Evolutionary conservation across 2,329 filamentous ascomycete species (phyloP).

Genomic region (Penicillium fuscoglaucum): DNA sequence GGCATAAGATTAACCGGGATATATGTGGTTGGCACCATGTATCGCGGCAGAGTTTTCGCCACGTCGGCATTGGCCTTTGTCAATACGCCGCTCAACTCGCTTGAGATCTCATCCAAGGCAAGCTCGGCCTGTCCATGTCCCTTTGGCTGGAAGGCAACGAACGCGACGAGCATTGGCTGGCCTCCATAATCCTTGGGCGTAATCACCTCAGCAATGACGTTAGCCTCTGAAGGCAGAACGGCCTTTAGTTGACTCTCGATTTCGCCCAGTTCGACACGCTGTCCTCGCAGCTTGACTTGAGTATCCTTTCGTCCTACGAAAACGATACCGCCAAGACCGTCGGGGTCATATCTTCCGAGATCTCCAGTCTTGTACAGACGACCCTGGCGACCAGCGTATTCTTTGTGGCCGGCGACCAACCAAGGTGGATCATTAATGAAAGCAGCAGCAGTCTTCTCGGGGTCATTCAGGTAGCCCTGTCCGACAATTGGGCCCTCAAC

Average conservation of each 20-base stretch:
- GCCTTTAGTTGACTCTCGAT: conserved; percentile 40
- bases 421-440: conserved; percentile 43
- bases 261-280: conserved; percentile 47
- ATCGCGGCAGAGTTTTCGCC: conserved; percentile 31
- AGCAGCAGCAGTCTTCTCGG: conserved; percentile 35
- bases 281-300: conserved; percentile 46
- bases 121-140: conserved; percentile 21
- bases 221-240: conserved; percentile 32
- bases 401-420: conserved; percentile 32
- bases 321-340: conserved; percentile 40
- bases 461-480: conserved; percentile 48
- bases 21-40: conserved; percentile 44
- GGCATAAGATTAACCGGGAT: conserved; percentile 48
- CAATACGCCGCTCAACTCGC: conserved; percentile 20
- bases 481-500: conserved; percentile 51
- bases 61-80: conserved; percentile 27
- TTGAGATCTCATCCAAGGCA: conserved; percentile 14
- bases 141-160: conserved; percentile 31
- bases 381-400: conserved; percentile 29
- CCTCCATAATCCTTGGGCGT: conserved; percentile 28
- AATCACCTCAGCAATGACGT: conserved; percentile 54
- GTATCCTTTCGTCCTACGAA: conserved; percentile 44
- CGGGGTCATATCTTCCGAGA: conserved; percentile 39
- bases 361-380: conserved; percentile 46
- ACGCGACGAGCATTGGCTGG: conserved; percentile 35